A percentile compares a stretch with the other conserved stretches of the same genome.
These are phyloP conservation scores for Ophiosphaerella narmari DNA, from an alignment of 2,329 filamentous ascomycete genomes.

Conservation along the genomic window DNA sequence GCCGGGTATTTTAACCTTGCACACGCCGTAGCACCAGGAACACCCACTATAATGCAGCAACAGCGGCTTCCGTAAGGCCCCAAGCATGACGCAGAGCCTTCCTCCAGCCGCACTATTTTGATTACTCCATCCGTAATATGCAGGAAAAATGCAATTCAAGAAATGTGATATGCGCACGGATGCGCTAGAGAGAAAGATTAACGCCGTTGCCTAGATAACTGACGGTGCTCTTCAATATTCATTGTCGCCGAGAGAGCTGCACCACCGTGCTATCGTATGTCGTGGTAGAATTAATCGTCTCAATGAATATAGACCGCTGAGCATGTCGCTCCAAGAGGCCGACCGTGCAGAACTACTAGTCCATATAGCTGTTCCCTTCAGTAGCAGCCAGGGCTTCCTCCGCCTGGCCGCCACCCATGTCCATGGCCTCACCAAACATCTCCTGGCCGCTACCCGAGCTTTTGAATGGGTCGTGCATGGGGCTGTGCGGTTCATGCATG, in stretches of 20 bases:
- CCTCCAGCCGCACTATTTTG: constrained; percentile 1
- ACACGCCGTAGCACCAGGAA: constrained; percentile 9
- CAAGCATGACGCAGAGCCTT: background rate
- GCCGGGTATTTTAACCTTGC: constrained; percentile 22
- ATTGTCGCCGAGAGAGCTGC: background rate
- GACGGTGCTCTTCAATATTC: background rate
- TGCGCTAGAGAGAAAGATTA: background rate
- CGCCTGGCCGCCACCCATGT: constrained; percentile 42
- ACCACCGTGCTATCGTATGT: constrained; percentile 21
- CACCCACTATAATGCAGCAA: constrained; percentile 18
- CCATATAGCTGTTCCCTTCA: constrained; percentile 39
- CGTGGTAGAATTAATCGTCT: constrained; percentile 4
- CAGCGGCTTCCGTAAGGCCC: background rate
- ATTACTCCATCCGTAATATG: constrained; percentile 1
- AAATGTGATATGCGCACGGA: constrained; percentile 1
- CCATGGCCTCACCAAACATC: constrained; percentile 44
- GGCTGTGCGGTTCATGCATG: constrained; percentile 37
- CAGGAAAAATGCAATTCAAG: constrained; percentile 14
- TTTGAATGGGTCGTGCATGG: constrained; percentile 44
- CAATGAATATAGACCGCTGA: background rate
- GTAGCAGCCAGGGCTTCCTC: constrained; percentile 46
- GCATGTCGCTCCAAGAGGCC: background rate
- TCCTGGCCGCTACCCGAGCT: constrained; percentile 43
- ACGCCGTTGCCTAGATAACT: background rate
- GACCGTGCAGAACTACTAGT: constrained; percentile 24